phyloP scores from a whole-genome alignment of 176 grass and related monocot genomes.

The Triticum timopheevii region DNA sequence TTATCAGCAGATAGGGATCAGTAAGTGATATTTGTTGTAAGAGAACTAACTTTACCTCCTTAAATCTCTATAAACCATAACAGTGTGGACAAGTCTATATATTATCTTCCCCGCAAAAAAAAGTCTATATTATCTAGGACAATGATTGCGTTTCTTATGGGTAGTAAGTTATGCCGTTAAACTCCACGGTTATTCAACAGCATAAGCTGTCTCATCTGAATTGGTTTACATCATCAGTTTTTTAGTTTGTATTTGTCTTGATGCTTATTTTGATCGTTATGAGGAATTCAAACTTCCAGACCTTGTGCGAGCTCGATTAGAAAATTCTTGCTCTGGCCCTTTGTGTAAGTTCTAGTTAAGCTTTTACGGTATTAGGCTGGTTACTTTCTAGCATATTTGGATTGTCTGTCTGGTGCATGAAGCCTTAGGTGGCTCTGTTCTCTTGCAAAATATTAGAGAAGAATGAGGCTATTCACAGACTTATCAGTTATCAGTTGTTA shows the following conservation, averaged over 20 bases:
- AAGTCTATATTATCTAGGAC: slow-evolving; percentile 8
- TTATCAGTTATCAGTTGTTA: not conserved
- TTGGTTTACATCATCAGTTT: not conserved
- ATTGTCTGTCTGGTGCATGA: not conserved
- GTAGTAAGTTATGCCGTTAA: not conserved
- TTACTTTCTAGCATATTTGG: slow-evolving; percentile 4
- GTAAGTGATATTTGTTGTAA: slow-evolving; percentile 2
- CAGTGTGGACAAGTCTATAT: not conserved
- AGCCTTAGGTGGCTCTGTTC: not conserved
- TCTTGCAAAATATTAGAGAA: not conserved
- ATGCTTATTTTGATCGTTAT: not conserved
- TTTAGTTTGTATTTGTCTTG: not conserved
- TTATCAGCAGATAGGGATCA: not conserved
- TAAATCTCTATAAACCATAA: not conserved
- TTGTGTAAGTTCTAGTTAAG: not conserved
- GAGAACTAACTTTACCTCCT: not conserved
- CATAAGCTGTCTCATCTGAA: not conserved
- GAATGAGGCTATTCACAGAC: not conserved
- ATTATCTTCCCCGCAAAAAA: not conserved
- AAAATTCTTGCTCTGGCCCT: not conserved
- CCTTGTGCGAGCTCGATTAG: not conserved
- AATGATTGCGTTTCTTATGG: not conserved
- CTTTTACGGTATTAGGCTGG: not conserved
- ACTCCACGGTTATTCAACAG: not conserved
- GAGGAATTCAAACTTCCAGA: not conserved